Evolutionary conservation across 345 rosid genomes (phyloP), one percentile per base, ranked within the genome.

Genomic region (Camelina laxa): DNA sequence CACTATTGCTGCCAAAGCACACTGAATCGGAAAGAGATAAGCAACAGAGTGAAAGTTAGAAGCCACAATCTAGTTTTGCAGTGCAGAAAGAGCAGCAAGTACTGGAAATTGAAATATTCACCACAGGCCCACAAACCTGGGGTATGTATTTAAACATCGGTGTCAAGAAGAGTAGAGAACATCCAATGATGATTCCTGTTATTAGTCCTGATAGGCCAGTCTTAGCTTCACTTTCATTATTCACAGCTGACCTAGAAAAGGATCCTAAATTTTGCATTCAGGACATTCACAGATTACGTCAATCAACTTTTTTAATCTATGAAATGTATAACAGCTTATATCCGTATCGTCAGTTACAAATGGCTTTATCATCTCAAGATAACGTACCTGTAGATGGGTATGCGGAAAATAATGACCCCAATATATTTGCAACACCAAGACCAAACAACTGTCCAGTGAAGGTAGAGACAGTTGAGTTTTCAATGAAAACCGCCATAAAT

Each of bases 1-100:
- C 15, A 96, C 98, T 61, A 96, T 92, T 56, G 99, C 98, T 73
- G 99, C 99, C 80, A 96, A 83, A 51, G 90, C 90, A 86, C 98
- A 96, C 99, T 96, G 81, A 73, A 75, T 9, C 30, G 9, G 45
- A 77, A 15, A 35, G 53, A 81, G 69, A 77, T 11, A 70, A 45
- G 71, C 14, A 65, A 71, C 72, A 69, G 16, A 64, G 48, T 56
- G 54, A 36, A 36, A 71, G 66, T 85, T 73, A 83, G 80, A 56
- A 63, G 54, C 55, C 22, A 49, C n/a, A 31, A 59, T 45, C 62
- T 64, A 35, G 15, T 76, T 64, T 60, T 19, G 4, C 39, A 44
- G 16, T 76, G 17, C 24, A 54, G 20, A 66, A 4, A 50, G 49
- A 72, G 73, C 33, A 59, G 48, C 48, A 72, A 51, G 9, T 30